Conservation (phyloP, 2,329 filamentous ascomycete genomes). For the Talaromyces sp. region DNA sequence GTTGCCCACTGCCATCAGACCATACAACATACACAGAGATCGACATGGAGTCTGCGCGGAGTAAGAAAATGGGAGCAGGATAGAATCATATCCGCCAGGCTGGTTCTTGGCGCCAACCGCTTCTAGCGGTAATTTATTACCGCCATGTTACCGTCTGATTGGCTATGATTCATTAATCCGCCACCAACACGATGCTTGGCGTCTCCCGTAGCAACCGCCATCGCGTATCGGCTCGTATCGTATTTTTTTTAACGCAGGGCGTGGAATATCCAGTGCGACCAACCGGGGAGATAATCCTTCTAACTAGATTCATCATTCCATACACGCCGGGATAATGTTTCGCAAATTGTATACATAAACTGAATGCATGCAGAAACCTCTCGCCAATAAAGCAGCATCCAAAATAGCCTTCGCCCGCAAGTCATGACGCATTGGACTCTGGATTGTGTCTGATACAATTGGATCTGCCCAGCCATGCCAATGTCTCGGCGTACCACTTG, state of each 20-base stretch:
- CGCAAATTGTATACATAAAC: background rate
- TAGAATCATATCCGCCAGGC: background rate
- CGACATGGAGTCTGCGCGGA: too few relatives aligned
- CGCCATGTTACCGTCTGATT: background rate
- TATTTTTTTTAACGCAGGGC: background rate
- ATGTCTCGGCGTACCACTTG: constrained; percentile 17
- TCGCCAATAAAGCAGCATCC: background rate
- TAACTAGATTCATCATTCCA: background rate
- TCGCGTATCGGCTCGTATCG: background rate
- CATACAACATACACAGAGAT: too few relatives aligned
- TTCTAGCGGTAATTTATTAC: constrained; percentile 2
- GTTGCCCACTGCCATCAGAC: too few relatives aligned
- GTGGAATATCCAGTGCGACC: background rate
- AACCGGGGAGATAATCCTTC: background rate
- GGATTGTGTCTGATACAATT: background rate
- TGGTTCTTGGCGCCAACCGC: background rate
- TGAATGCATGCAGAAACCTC: background rate
- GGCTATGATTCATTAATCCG: background rate
- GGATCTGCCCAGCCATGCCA: constrained; percentile 15
- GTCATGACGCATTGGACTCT: background rate
- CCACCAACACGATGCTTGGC: background rate
- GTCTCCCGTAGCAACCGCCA: background rate
- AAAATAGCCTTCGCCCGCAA: background rate
- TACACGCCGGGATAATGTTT: background rate
- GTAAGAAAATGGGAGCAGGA: background rate